Percentiles rank a stretch among this genome's conserved stretches.
Conservation (phyloP, 768 basidiomycete genomes). For the Naganishia vaughanmartiniae region DNA sequence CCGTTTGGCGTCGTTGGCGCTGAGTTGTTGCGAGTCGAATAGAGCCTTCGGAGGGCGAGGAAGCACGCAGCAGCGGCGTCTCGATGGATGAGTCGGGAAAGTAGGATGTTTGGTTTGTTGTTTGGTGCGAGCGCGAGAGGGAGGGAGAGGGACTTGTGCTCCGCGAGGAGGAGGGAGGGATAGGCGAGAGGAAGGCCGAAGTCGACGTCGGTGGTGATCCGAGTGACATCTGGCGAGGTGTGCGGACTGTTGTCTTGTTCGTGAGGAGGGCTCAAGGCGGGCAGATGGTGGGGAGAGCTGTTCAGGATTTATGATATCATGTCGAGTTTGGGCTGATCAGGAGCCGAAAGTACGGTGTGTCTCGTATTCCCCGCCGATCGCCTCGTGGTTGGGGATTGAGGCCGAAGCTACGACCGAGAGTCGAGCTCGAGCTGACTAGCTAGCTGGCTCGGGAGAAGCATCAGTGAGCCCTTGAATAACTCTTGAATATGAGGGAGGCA, state of each 20-base stretch:
- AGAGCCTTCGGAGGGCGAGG: background rate
- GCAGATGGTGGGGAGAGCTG: background rate
- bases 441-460: too few species aligned
- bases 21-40: background rate
- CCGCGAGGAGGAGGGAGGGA: background rate
- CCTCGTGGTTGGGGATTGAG: too few species aligned
- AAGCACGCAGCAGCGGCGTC: background rate
- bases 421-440: too few species aligned
- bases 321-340: too few species aligned
- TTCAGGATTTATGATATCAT: too few species aligned
- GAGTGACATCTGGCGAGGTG: background rate
- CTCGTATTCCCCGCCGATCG: too few species aligned
- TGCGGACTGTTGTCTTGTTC: too few species aligned
- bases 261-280: background rate
- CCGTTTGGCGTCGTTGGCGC: background rate
- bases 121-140: background rate
- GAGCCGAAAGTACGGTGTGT: too few species aligned
- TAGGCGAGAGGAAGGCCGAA: background rate
- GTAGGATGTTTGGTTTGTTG: background rate
- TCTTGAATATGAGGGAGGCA: background rate
- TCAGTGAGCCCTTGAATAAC: too few species aligned
- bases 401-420: background rate
- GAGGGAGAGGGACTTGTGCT: background rate
- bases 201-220: background rate
- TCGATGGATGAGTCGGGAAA: conserved; percentile 1